phyloP scores from a whole-genome alignment of 2,329 filamentous ascomycete genomes.

The Phyllosticta citriasiana region DNA sequence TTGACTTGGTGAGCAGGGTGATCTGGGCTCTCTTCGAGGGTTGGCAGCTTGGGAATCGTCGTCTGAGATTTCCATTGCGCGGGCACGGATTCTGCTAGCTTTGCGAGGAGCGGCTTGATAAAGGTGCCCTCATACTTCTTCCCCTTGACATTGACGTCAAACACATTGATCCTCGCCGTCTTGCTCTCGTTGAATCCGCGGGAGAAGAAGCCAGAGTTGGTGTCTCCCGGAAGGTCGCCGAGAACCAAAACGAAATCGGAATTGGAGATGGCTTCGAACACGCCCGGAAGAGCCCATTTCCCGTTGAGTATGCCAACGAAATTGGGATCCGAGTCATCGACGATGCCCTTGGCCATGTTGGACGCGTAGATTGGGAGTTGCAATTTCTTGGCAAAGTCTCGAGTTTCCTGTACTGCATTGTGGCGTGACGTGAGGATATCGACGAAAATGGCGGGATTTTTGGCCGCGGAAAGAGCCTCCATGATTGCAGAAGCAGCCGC shows the following conservation, averaged over 20 bases:
- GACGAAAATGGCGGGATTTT: constrained; percentile 29
- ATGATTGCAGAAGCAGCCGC: constrained; percentile 26
- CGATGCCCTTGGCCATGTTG: constrained; percentile 34
- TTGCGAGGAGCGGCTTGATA: constrained; percentile 28
- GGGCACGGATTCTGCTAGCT: constrained; percentile 19
- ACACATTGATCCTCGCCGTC: constrained; percentile 28
- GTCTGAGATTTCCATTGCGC: neutral
- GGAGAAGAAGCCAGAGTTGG: constrained; percentile 34
- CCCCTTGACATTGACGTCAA: constrained; percentile 27
- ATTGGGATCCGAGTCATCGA: constrained; percentile 32
- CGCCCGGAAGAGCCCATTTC: constrained; percentile 25
- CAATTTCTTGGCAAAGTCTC: constrained; percentile 24
- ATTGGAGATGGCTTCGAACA: constrained; percentile 25
- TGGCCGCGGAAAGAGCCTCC: constrained; percentile 22
- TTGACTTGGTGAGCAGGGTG: neutral
- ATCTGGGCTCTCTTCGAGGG: neutral
- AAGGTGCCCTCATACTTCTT: constrained; percentile 22
- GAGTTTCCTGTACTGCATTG: constrained; percentile 24
- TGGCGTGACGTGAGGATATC: constrained; percentile 32
- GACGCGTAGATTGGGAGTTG: constrained; percentile 29
- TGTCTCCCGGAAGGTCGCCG: constrained; percentile 32
- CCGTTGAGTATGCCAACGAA: constrained; percentile 35
- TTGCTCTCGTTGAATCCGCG: constrained; percentile 22
- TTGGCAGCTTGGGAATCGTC: constrained; percentile 2
- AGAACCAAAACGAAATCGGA: constrained; percentile 30